Base-by-base conservation (phyloP, 345 rosid genomes). In the Populus simonii region DNA sequence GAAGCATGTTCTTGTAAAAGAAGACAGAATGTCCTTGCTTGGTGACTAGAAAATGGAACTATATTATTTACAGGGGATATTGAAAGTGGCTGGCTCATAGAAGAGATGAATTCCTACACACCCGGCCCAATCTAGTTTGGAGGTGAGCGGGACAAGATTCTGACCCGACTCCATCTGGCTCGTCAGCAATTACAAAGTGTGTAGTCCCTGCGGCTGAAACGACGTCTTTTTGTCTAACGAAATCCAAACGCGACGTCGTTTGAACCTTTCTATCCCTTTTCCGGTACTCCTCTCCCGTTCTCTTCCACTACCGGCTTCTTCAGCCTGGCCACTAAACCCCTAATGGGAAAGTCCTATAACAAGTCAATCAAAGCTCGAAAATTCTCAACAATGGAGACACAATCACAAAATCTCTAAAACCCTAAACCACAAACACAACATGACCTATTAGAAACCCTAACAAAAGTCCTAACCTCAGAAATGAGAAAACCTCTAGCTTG, bases 381-480 rank as follows among this genome's bases (percentile, higher is more conserved):
- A 9, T 67, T 59, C 5, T 23, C 22, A 43, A 16, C 25, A 12
- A 59, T 67, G 57, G 66, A 33, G n/a, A 39, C 70, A 16, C 35
- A 49, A 55, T 1, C 76, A n/a, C 25, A 35, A 25, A 51, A 72
- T 25, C 36, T 11, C 33, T 43, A 33, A 61, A 76, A 17, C 45
- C 41, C 57, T 70, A 27, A 71, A 35, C 8, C 63, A 13, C 13
- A 17, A 27, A 22, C 84, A 11, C 85, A 80, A 61, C 17, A 80
- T 53, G 80, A 87, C 3, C 63, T 89, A 27, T 70, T 90, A 3
- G 70, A 80, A 82, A 78, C 84, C 78, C 78, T 94, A 38, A 83
- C 84, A 41, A 76, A 87, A 45, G 79, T 85, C 76, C 87, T 91
- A 68, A 74, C 78, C 20, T 83, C 89, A 4, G 83, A 76, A 6